These are phyloP conservation scores for Prunus davidiana DNA, from an alignment of 306 rosid genomes.

Conservation along the genomic window DNA sequence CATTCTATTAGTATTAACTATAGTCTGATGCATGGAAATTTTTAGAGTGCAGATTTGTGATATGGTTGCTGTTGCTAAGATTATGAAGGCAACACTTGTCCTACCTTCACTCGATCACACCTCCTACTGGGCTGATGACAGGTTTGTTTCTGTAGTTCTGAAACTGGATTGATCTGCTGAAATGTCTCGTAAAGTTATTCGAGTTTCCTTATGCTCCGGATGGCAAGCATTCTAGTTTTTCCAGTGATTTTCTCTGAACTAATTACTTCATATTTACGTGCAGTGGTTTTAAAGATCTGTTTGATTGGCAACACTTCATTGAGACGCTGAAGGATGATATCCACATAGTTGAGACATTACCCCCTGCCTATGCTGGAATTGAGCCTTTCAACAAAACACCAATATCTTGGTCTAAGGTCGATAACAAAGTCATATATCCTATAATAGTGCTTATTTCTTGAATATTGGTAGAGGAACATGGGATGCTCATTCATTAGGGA, in stretches of 20 bases:
- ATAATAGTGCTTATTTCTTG: constrained; percentile 1
- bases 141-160: constrained; percentile 48
- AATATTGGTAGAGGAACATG: not conserved
- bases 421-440: constrained; percentile 16
- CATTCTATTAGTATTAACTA: constrained; percentile 17
- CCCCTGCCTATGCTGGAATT: constrained; percentile 59
- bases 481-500: not conserved
- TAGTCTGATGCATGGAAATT: constrained; percentile 38
- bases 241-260: not conserved
- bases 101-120: constrained; percentile 98
- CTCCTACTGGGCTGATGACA: constrained; percentile 95
- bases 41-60: constrained; percentile 87
- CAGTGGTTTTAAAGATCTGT: constrained; percentile 96
- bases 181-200: not conserved
- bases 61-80: constrained; percentile 95
- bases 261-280: constrained; percentile 18
- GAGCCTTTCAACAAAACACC: constrained; percentile 83
- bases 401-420: constrained; percentile 95
- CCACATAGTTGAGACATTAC: constrained; percentile 79
- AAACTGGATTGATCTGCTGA: constrained; percentile 3
- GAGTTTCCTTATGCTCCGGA: not conserved
- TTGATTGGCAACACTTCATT: constrained; percentile 88
- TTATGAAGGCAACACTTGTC: constrained; percentile 88
- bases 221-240: not conserved
- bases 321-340: constrained; percentile 75